phyloP scores from a whole-genome alignment of 1,139 yeast genomes.

The Debaryomyces nepalensis region DNA sequence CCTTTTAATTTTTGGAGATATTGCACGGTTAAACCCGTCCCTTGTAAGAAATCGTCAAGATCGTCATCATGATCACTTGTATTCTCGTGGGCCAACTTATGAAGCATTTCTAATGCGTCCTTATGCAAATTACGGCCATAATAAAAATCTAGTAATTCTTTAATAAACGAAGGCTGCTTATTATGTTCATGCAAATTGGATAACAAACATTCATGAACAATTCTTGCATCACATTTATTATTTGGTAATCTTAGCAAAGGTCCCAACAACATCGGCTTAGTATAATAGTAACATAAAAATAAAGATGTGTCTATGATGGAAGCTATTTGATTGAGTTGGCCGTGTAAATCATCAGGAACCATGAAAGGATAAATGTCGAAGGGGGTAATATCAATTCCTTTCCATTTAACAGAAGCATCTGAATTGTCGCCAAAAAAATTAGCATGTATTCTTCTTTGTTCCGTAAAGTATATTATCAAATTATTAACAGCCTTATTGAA shows the following conservation, averaged over 20 bases:
- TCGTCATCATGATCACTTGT: constrained; percentile 26
- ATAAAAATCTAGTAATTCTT: constrained; percentile 81
- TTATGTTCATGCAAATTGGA: constrained; percentile 32
- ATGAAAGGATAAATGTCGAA: constrained; percentile 41
- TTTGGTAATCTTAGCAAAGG: constrained; percentile 76
- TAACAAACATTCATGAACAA: constrained; percentile 61
- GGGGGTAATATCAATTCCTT: constrained; percentile 45
- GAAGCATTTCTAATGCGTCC: constrained; percentile 68
- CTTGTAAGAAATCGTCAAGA: constrained; percentile 36
- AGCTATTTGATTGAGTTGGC: constrained; percentile 37
- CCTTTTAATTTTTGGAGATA: constrained; percentile 68
- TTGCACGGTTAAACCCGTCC: constrained; percentile 58
- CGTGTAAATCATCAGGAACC: constrained; percentile 13
- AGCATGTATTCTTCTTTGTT: constrained; percentile 54
- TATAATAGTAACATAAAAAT: constrained; percentile 71
- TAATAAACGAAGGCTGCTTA: constrained; percentile 53
- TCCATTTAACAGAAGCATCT: constrained; percentile 45
- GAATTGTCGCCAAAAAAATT: constrained; percentile 36
- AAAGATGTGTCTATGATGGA: constrained; percentile 71
- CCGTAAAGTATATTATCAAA: constrained; percentile 59
- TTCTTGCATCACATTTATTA: constrained; percentile 70
- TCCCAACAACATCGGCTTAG: constrained; percentile 75
- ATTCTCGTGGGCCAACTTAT: constrained; percentile 37
- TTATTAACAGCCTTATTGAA: constrained; percentile 53
- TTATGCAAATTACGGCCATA: constrained; percentile 64